Evolutionary conservation across 306 rosid species (phyloP).

Genomic region (Senna siamea): DNA sequence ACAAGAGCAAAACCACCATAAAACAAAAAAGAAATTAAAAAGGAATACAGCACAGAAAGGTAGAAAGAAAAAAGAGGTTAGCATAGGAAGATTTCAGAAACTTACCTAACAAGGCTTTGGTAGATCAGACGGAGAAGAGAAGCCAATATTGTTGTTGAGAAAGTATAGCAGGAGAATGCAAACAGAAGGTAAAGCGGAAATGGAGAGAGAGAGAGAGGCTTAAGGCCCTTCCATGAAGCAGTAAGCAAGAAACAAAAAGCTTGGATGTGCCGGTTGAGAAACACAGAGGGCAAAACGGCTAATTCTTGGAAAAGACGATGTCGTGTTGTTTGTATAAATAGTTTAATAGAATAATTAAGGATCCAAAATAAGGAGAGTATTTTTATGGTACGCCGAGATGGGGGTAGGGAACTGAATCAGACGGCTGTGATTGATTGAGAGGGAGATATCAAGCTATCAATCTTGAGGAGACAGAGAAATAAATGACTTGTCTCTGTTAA

Average conservation of each 20-base stretch:
- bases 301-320: constrained; percentile 21
- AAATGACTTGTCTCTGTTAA: constrained; percentile 52
- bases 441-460: constrained; percentile 40
- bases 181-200: constrained; percentile 32
- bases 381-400: constrained; percentile 33
- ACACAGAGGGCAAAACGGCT: constrained; percentile 57
- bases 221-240: constrained; percentile 84
- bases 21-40: not conserved
- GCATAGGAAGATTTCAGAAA: constrained; percentile 27
- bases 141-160: constrained; percentile 14
- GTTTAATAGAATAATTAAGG: not conserved
- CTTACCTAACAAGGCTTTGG: constrained; percentile 49
- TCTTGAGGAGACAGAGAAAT: constrained; percentile 33
- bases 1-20: not conserved
- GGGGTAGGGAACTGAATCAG: constrained; percentile 12
- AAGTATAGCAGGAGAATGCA: constrained; percentile 41
- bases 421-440: constrained; percentile 42
- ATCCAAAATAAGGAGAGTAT: constrained; percentile 30
- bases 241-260: constrained; percentile 67
- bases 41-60: not conserved
- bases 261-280: constrained; percentile 49
- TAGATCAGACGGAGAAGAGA: constrained; percentile 51
- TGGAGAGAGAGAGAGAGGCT: constrained; percentile 40
- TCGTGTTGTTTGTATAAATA: not conserved
- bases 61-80: not conserved